Conservation (phyloP, 208 protist genomes). For the Leishmania mexicana region DNA sequence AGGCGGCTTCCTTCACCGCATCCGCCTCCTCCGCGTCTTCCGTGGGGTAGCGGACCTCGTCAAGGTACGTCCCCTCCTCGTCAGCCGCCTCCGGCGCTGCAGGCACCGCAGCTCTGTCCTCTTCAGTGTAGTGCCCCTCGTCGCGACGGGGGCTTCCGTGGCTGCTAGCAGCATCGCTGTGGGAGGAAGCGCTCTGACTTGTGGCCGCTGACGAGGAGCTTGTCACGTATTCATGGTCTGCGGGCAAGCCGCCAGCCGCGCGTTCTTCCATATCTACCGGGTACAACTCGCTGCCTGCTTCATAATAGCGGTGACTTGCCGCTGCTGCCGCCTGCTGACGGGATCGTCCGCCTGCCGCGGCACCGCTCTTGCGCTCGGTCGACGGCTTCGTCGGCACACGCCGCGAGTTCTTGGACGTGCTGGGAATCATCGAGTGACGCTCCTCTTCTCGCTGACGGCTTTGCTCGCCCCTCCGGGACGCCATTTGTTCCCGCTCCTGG, state of each 20-base stretch:
- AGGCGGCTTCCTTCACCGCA: background rate
- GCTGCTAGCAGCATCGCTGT: background rate
- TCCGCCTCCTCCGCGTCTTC: background rate
- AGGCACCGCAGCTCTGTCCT: background rate
- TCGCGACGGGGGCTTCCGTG: constrained; percentile 10
- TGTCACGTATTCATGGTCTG: constrained; percentile 29
- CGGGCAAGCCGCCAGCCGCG: constrained; percentile 7
- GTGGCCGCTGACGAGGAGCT: constrained; percentile 28
- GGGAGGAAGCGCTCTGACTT: constrained; percentile 27
- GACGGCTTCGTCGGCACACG: constrained; percentile 12
- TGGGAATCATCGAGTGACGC: background rate
- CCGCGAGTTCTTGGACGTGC: constrained; percentile 6
- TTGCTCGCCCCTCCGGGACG: constrained; percentile 41
- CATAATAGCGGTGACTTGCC: constrained; percentile 16
- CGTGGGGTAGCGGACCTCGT: background rate
- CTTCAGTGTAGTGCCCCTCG: constrained; percentile 10
- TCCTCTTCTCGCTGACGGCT: constrained; percentile 35
- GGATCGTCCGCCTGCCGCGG: background rate
- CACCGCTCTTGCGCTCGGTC: background rate
- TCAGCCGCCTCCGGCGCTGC: background rate
- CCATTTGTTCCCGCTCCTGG: constrained; percentile 58
- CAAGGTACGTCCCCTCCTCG: background rate
- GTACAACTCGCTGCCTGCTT: constrained; percentile 7
- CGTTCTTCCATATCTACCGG: background rate
- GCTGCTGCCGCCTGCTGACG: constrained; percentile 19